Conservation (phyloP, 768 basidiomycete species). For the Agrocybe praecox region DNA sequence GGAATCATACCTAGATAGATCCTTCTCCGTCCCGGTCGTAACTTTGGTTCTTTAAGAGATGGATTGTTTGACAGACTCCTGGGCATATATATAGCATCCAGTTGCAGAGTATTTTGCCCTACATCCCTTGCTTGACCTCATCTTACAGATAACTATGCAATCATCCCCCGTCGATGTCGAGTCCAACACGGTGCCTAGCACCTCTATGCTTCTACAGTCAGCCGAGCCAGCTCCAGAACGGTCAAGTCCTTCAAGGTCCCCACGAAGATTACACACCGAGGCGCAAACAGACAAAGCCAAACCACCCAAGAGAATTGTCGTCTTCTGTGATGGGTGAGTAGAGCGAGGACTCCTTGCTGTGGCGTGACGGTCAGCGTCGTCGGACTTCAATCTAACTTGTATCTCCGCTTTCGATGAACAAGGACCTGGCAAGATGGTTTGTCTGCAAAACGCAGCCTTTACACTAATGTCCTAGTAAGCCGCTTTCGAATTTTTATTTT, state of each 20-base stretch:
- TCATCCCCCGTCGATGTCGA: background rate
- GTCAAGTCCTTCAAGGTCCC: constrained; percentile 28
- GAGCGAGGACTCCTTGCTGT: background rate
- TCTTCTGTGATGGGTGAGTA: constrained; percentile 77
- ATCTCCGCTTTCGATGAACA: constrained; percentile 21
- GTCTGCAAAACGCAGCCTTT: constrained; percentile 43
- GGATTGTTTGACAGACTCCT: background rate
- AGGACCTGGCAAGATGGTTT: constrained; percentile 76
- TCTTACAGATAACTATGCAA: background rate
- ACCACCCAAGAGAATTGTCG: constrained; percentile 60
- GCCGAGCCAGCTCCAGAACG: background rate
- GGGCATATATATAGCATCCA: background rate
- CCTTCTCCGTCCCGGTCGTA: background rate
- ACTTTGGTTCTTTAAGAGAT: background rate
- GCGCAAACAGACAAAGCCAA: constrained; percentile 24
- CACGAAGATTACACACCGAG: constrained; percentile 34
- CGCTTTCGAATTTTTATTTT: background rate
- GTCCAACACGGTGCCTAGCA: background rate
- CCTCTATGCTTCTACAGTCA: constrained; percentile 13
- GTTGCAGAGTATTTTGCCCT: background rate
- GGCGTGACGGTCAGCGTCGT: no score
- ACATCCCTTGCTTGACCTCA: no score
- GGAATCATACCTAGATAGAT: background rate
- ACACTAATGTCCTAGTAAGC: constrained; percentile 59
- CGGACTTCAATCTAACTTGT: background rate